Evolutionary conservation across 2,329 filamentous ascomycete species (phyloP).

Genomic region (Talaromyces atroroseus): DNA sequence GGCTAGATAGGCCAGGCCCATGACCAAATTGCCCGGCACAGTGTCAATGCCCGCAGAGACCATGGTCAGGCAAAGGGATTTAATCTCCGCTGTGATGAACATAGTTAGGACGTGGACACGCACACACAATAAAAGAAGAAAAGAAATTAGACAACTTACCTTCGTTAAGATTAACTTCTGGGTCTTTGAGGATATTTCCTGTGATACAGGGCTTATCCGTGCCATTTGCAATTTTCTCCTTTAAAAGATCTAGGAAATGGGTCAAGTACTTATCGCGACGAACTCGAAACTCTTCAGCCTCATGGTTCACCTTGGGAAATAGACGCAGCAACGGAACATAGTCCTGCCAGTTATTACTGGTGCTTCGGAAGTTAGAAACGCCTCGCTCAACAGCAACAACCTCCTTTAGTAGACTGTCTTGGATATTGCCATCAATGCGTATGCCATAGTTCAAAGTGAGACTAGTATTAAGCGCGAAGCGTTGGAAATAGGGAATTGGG

Average conservation of each 20-base stretch:
- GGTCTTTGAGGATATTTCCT: constrained; percentile 65
- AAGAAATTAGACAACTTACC: constrained; percentile 38
- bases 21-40: constrained; percentile 71
- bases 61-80: constrained; percentile 77
- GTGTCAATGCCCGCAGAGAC: constrained; percentile 77
- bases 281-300: constrained; percentile 60
- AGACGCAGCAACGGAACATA: constrained; percentile 72
- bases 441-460: constrained; percentile 75
- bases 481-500: constrained; percentile 66
- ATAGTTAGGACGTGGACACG: too few species aligned
- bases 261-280: constrained; percentile 63
- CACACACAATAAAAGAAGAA: neutral
- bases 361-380: constrained; percentile 70
- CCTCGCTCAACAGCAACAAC: constrained; percentile 71
- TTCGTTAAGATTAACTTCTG: constrained; percentile 63
- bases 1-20: constrained; percentile 72
- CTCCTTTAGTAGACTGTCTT: constrained; percentile 63
- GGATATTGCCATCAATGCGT: constrained; percentile 64
- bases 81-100: constrained; percentile 59
- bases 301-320: constrained; percentile 55
- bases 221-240: constrained; percentile 56
- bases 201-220: constrained; percentile 65
- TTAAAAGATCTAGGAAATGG: constrained; percentile 54
- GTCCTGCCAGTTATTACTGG: constrained; percentile 79
- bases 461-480: constrained; percentile 70